Evolutionary conservation across 306 rosid genomes (phyloP), one percentile per base, ranked within the genome.

Genomic region (Dalbergia cultrata): DNA sequence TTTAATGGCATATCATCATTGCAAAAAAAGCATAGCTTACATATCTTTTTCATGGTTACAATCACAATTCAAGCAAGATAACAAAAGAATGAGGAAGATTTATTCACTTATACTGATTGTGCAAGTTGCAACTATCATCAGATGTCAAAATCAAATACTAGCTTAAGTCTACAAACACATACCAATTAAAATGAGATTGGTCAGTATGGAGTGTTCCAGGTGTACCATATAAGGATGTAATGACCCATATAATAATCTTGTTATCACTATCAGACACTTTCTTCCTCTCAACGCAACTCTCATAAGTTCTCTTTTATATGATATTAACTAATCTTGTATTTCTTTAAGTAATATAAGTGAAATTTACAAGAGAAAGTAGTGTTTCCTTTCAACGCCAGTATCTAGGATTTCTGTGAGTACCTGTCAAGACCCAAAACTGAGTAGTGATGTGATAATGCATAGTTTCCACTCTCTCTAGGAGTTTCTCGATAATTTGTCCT

Each of bases 401-500:
- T 22, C 52, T 49, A 26, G 78, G 54, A 67, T 78, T 73, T 54
- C 49, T 22, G 50, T 7, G 13, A 71, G 83, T 88, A 95, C 99
- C 99, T 96, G 83, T 96, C 97, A 76, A 96, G 99, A 74, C 99
- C 99, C 89, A 96, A 83, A 81, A 92, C 85, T 56, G 97, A 90
- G 89, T 96, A 93, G 86, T 96, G 99, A 86, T 96, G 98, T 1
- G 97, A 93, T 67, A 93, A 83, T 44, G 90, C 90, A 81, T 89
- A 91, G 87, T 84, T 85, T 37, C 84, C 78, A 58, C 83, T 84
- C 62, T 86, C 91, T 72, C 88, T 88, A 41, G 99, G 94, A 83
- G 84, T 43, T 84, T 92, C 90, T 75, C 81, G 87, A 86, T 88
- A 87, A 80, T 85, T 86, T 70, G 90, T 80, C 82, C 89, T 87